These are phyloP conservation scores for Monilinia aucupariae DNA, from an alignment of 2,329 filamentous ascomycete species.

Conservation along the genomic window DNA sequence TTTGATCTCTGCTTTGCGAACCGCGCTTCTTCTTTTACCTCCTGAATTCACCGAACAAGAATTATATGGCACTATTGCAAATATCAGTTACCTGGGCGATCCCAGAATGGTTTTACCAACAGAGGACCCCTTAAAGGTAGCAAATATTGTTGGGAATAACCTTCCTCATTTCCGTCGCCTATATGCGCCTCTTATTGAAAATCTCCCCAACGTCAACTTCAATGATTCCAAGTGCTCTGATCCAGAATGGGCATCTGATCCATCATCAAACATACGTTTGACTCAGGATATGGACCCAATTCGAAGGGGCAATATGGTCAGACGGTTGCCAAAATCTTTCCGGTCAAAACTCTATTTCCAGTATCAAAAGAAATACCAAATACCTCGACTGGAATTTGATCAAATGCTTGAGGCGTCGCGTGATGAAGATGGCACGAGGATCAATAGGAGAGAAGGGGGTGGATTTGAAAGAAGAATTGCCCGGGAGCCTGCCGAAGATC, in stretches of 20 bases:
- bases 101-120: conserved; percentile 89
- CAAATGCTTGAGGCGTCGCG: conserved; percentile 73
- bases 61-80: conserved; percentile 85
- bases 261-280: conserved; percentile 60
- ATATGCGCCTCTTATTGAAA: conserved; percentile 83
- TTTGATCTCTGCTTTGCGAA: conserved; percentile 82
- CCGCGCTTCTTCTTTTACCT: conserved; percentile 80
- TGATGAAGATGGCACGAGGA: conserved; percentile 62
- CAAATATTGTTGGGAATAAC: conserved; percentile 90
- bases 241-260: conserved; percentile 58
- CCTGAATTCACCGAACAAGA: conserved; percentile 79
- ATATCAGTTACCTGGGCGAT: conserved; percentile 90
- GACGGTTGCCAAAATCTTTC: conserved; percentile 81
- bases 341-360: conserved; percentile 87
- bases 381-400: conserved; percentile 77
- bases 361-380: conserved; percentile 85
- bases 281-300: conserved; percentile 89
- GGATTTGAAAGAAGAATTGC: conserved; percentile 84
- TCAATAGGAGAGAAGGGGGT: conserved; percentile 71
- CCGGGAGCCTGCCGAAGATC: conserved; percentile 56
- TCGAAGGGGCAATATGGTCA: conserved; percentile 92
- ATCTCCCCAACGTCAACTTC: conserved; percentile 82
- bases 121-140: conserved; percentile 87
- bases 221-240: conserved; percentile 55
- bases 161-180: conserved; percentile 85